Evolutionary conservation across 768 basidiomycete species (phyloP).

Genomic region (Leccinum variicolor): DNA sequence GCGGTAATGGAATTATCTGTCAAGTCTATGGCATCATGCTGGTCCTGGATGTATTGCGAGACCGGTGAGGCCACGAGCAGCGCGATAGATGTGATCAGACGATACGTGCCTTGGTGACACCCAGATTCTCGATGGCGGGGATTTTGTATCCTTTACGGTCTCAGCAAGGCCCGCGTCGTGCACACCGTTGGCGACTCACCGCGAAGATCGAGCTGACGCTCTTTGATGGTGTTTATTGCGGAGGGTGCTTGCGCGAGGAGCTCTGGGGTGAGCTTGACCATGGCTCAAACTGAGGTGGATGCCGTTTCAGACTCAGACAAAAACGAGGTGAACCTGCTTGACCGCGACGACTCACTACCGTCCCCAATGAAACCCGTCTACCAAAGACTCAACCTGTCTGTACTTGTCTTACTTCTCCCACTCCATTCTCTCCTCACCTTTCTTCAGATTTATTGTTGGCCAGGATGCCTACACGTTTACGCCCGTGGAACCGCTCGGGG

Average conservation of each 20-base stretch:
- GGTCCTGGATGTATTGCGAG: constrained; percentile 53
- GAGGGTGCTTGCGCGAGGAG: constrained; percentile 80
- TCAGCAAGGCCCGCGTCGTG: constrained; percentile 10
- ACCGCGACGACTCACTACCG: too few species aligned
- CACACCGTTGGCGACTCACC: constrained; percentile 45
- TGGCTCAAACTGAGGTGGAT: constrained; percentile 23
- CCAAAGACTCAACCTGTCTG: constrained; percentile 71
- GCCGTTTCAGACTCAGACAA: constrained; percentile 35
- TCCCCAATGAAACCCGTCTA: constrained; percentile 64
- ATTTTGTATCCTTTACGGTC: constrained; percentile 77
- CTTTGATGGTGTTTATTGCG: constrained; percentile 77
- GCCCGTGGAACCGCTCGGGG: constrained; percentile 57
- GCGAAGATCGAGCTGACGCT: constrained; percentile 89
- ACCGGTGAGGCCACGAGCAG: constrained; percentile 14
- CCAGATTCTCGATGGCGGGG: constrained; percentile 93
- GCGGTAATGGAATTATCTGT: constrained; percentile 86
- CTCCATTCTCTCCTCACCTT: background rate
- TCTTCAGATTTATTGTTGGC: constrained; percentile 58
- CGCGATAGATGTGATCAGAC: constrained; percentile 15
- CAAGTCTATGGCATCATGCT: constrained; percentile 91
- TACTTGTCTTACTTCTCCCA: constrained; percentile 16
- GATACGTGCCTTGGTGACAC: constrained; percentile 75
- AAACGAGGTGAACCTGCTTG: constrained; percentile 19
- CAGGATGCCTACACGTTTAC: constrained; percentile 77
- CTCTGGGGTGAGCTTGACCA: constrained; percentile 93